Conservation (phyloP, 331 rosid genomes). For the Rosa hybrid region DNA sequence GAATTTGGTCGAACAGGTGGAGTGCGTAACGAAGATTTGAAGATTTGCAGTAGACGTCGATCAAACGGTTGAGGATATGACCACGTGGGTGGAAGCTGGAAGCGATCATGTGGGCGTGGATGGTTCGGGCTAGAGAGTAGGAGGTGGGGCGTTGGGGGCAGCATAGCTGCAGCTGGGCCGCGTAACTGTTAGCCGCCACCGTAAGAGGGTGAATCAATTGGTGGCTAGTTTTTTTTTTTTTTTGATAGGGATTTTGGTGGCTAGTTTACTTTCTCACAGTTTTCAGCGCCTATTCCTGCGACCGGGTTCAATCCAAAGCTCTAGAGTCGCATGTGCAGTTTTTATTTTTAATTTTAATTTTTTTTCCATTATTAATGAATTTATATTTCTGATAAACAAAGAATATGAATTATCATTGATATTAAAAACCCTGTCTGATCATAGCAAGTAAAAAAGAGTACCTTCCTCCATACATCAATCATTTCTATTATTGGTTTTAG, state of each 20-base stretch:
- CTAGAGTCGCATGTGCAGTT: background rate
- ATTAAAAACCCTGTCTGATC: background rate
- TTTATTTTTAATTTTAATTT: too few relatives aligned
- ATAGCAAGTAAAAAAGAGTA: too few relatives aligned
- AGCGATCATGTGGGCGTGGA: constrained; percentile 60
- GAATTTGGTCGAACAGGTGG: constrained; percentile 55
- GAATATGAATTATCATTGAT: too few relatives aligned
- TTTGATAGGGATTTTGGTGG: too few relatives aligned
- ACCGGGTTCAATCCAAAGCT: too few relatives aligned
- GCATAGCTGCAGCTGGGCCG: constrained; percentile 46
- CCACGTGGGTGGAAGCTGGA: constrained; percentile 53
- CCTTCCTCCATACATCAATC: too few relatives aligned
- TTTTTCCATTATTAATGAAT: too few relatives aligned
- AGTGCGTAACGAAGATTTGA: constrained; percentile 51
- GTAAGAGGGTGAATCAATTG: constrained; percentile 2
- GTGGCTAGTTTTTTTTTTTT: too few relatives aligned
- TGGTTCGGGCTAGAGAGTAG: constrained; percentile 40
- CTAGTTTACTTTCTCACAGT: too few relatives aligned
- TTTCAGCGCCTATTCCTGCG: too few relatives aligned
- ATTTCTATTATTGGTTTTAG: background rate
- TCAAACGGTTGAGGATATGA: constrained; percentile 57
- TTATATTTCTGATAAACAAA: background rate
- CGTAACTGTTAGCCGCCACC: constrained; percentile 43
- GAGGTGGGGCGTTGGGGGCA: constrained; percentile 30
- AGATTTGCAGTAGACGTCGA: constrained; percentile 52